These are phyloP conservation scores for Rhodocollybia butyracea DNA, from an alignment of 768 basidiomycete genomes.

Conservation along the genomic window DNA sequence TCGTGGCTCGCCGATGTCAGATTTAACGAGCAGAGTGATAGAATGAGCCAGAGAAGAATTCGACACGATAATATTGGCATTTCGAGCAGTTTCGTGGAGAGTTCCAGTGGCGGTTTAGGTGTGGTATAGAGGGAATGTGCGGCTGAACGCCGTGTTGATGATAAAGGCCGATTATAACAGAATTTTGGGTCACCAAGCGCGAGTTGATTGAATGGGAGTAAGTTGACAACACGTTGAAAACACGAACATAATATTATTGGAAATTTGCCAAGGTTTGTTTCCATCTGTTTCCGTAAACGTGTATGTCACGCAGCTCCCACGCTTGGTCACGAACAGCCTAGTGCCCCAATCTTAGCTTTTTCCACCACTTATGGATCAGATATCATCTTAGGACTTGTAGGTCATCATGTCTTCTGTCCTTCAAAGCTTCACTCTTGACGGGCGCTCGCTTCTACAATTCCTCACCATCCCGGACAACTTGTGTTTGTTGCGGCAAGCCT, in stretches of 20 bases:
- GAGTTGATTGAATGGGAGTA: neutral
- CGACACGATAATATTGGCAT: neutral
- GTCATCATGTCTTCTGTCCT: too few species aligned
- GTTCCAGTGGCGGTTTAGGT: neutral
- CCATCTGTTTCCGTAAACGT: too few species aligned
- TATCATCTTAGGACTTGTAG: too few species aligned
- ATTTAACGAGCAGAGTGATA: neutral
- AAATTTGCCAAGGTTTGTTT: too few species aligned
- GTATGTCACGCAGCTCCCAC: neutral
- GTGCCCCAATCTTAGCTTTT: too few species aligned
- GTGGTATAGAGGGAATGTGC: neutral
- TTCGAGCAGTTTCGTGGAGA: neutral
- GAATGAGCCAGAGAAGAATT: neutral
- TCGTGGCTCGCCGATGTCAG: neutral
- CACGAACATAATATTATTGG: too few species aligned
- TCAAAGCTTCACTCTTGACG: too few species aligned
- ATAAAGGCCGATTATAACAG: neutral
- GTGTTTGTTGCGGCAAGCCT: too few species aligned
- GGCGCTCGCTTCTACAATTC: too few species aligned
- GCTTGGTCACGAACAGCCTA: neutral
- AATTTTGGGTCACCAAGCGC: neutral
- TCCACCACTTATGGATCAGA: too few species aligned
- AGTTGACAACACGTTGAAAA: conserved; percentile 3
- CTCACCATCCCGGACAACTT: too few species aligned
- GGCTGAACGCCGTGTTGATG: neutral